phyloP scores from a whole-genome alignment of 805 yeast genomes.

The Wickerhamiella siamensis region DNA sequence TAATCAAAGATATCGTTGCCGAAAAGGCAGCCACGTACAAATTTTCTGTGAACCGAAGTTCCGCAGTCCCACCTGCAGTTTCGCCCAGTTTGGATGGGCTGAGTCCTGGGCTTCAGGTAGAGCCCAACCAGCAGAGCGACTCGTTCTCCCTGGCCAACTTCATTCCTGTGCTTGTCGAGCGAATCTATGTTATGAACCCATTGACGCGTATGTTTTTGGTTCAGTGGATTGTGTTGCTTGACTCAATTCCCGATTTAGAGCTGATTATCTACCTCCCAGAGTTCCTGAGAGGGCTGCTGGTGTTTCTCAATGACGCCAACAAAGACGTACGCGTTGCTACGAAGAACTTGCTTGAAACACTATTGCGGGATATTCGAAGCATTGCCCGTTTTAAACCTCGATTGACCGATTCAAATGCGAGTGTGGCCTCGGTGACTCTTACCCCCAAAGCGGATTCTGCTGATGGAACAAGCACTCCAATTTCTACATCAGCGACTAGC shows the following conservation, averaged over 20 bases:
- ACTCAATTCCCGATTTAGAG: slow-evolving; percentile 85
- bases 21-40: slow-evolving; percentile 86
- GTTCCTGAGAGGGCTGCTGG: slow-evolving; percentile 68
- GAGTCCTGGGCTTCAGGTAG: slow-evolving; percentile 21
- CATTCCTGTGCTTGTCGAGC: slow-evolving; percentile 78
- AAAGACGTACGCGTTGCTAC: slow-evolving; percentile 81
- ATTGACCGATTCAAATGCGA: background rate
- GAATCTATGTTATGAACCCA: slow-evolving; percentile 86
- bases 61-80: slow-evolving; percentile 42
- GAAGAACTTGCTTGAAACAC: slow-evolving; percentile 54
- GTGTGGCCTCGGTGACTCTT: too few species aligned
- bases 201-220: slow-evolving; percentile 82
- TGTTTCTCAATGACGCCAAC: slow-evolving; percentile 68
- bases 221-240: slow-evolving; percentile 85
- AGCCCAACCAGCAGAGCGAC: slow-evolving; percentile 34
- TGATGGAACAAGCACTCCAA: background rate
- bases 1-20: slow-evolving; percentile 86
- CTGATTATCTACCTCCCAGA: slow-evolving; percentile 77
- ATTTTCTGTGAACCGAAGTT: slow-evolving; percentile 41
- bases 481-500: slow-evolving; percentile 10
- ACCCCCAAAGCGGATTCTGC: slow-evolving; percentile 6
- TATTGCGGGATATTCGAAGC: slow-evolving; percentile 66
- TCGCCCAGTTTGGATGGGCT: slow-evolving; percentile 36
- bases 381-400: slow-evolving; percentile 49
- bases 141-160: slow-evolving; percentile 73